A percentile compares a stretch with the other conserved stretches of the same genome.
These are phyloP conservation scores for Bipolaris victoriae DNA, from an alignment of 2,329 filamentous ascomycete genomes.

Conservation along the genomic window DNA sequence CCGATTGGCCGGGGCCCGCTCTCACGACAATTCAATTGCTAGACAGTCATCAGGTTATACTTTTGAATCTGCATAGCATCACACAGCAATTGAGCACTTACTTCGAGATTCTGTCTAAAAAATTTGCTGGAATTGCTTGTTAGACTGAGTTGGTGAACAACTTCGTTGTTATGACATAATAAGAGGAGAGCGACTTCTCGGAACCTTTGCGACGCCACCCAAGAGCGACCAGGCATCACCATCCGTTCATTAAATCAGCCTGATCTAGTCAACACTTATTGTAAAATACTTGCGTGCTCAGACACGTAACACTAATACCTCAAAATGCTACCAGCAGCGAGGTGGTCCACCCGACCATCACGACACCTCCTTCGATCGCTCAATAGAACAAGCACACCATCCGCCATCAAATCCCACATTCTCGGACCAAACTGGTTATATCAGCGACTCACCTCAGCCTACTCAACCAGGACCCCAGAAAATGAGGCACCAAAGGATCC, in stretches of 20 bases:
- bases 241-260: not conserved
- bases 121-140: not conserved
- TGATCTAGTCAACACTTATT: conserved; percentile 5
- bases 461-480: conserved; percentile 19
- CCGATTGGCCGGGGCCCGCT: conserved; percentile 9
- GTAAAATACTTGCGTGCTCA: not conserved
- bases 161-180: conserved; percentile 16
- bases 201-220: conserved; percentile 12
- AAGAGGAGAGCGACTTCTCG: conserved; percentile 4
- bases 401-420: conserved; percentile 31
- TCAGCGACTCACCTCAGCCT: conserved; percentile 15
- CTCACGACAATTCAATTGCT: not conserved
- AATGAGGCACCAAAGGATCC: conserved; percentile 21
- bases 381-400: conserved; percentile 28
- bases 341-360: conserved; percentile 39
- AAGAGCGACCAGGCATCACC: conserved; percentile 2
- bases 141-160: not conserved
- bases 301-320: not conserved
- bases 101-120: not conserved
- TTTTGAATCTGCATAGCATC: not conserved
- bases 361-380: conserved; percentile 32
- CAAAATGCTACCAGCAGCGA: conserved; percentile 35
- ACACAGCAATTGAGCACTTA: not conserved
- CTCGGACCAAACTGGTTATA: conserved; percentile 27
- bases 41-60: not conserved